phyloP scores from a whole-genome alignment of 768 basidiomycete species.

The Naganishia vaughanmartiniae region DNA sequence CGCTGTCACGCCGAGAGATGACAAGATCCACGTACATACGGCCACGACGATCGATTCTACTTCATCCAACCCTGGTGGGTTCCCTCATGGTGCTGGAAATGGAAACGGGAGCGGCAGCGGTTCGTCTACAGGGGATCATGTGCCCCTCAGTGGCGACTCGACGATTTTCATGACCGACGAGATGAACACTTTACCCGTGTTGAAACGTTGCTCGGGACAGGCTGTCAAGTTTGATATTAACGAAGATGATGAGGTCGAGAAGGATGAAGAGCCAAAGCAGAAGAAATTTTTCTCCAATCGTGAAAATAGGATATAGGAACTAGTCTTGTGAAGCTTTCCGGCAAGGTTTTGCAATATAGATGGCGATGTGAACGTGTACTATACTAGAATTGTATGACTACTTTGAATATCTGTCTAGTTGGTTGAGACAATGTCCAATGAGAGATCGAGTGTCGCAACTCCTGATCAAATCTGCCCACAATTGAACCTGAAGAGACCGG shows the following conservation, averaged over 20 bases:
- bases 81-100: background rate
- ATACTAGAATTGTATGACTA: too few species aligned
- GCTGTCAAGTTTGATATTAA: background rate
- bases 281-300: background rate
- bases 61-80: background rate
- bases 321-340: background rate
- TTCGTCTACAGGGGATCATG: background rate
- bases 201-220: background rate
- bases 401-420: too few species aligned
- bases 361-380: background rate
- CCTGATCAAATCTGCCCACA: too few species aligned
- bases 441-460: too few species aligned
- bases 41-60: slow-evolving; percentile 8
- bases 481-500: too few species aligned
- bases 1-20: background rate
- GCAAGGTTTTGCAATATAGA: background rate
- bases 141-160: background rate
- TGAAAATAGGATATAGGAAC: background rate
- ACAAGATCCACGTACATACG: slow-evolving; percentile 19
- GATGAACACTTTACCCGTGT: background rate
- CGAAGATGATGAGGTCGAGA: background rate
- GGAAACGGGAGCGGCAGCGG: background rate
- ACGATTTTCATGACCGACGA: background rate
- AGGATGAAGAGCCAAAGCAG: background rate
- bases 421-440: too few species aligned